Conservation (phyloP, 192 early-diverging fungal species). For the Dissophora globulifera region DNA sequence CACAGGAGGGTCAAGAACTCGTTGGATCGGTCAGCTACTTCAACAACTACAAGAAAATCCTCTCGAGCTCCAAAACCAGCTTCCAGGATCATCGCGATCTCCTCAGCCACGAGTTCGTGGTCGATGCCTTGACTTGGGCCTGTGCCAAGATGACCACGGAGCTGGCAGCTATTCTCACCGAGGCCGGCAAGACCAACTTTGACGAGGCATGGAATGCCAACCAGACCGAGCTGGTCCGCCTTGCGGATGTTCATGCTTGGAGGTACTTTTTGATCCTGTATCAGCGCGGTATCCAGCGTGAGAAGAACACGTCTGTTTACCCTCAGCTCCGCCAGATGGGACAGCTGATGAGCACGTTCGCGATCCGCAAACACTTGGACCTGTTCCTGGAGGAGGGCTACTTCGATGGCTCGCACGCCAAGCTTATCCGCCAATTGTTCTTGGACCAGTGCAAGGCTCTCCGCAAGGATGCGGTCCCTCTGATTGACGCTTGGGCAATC, state of each 20-base stretch:
- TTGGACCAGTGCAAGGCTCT: conserved; percentile 56
- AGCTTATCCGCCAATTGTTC: conserved; percentile 52
- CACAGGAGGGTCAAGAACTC: conserved; percentile 39
- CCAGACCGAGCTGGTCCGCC: conserved; percentile 42
- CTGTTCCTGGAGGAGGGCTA: conserved; percentile 63
- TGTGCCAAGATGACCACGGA: conserved; percentile 50
- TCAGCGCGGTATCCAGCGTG: conserved; percentile 34
- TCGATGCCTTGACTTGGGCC: conserved; percentile 55
- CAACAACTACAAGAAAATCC: conserved; percentile 47
- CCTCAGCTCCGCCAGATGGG: conserved; percentile 56
- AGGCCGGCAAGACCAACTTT: conserved; percentile 33
- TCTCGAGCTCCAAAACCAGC: conserved; percentile 31
- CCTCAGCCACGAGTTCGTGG: conserved; percentile 46
- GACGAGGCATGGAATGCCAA: conserved; percentile 50
- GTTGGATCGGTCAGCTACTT: conserved; percentile 55
- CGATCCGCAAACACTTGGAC: conserved; percentile 54
- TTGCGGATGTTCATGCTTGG: conserved; percentile 52
- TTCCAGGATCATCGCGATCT: conserved; percentile 54
- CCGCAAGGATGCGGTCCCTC: conserved; percentile 61
- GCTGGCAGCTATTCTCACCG: conserved; percentile 13
- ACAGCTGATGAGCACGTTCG: conserved; percentile 56
- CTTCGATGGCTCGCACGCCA: conserved; percentile 56
- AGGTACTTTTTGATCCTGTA: conserved; percentile 49
- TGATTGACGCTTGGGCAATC: conserved; percentile 64
- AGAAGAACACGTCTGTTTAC: conserved; percentile 44